phyloP scores from a whole-genome alignment of 345 rosid genomes.

The Capsella bursapastoris region DNA sequence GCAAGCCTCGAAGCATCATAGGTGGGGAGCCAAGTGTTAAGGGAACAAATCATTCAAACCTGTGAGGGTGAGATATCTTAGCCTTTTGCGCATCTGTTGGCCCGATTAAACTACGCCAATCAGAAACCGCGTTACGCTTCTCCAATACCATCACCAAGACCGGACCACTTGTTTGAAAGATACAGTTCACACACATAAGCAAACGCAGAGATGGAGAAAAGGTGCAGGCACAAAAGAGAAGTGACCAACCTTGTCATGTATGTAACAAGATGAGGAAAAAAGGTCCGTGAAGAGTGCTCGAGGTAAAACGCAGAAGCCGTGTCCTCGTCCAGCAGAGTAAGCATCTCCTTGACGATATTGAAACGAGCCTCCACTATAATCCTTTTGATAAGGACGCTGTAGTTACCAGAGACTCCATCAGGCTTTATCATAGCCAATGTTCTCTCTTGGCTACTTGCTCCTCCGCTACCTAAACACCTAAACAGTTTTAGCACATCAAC shows the following conservation, averaged over 20 bases:
- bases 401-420: slow-evolving; percentile 74
- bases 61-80: slow-evolving; percentile 72
- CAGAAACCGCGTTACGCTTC: slow-evolving; percentile 74
- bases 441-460: slow-evolving; percentile 49
- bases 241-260: slow-evolving; percentile 76
- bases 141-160: slow-evolving; percentile 77
- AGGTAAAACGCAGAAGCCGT: slow-evolving; percentile 64
- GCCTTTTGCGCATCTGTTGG: slow-evolving; percentile 81
- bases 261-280: slow-evolving; percentile 65
- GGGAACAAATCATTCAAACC: slow-evolving; percentile 42
- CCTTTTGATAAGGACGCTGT: slow-evolving; percentile 58
- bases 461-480: slow-evolving; percentile 50
- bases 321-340: slow-evolving; percentile 59
- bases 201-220: background rate
- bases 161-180: slow-evolving; percentile 66
- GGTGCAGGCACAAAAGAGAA: background rate
- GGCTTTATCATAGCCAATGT: slow-evolving; percentile 85
- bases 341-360: slow-evolving; percentile 55
- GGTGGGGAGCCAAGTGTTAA: background rate
- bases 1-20: background rate
- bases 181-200: slow-evolving; percentile 6
- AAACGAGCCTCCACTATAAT: slow-evolving; percentile 61
- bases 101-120: slow-evolving; percentile 85
- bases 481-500: slow-evolving; percentile 24
- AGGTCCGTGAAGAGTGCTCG: slow-evolving; percentile 70